These are phyloP conservation scores for Sporothrix inflata DNA, from an alignment of 2,329 filamentous ascomycete species.

Conservation along the genomic window DNA sequence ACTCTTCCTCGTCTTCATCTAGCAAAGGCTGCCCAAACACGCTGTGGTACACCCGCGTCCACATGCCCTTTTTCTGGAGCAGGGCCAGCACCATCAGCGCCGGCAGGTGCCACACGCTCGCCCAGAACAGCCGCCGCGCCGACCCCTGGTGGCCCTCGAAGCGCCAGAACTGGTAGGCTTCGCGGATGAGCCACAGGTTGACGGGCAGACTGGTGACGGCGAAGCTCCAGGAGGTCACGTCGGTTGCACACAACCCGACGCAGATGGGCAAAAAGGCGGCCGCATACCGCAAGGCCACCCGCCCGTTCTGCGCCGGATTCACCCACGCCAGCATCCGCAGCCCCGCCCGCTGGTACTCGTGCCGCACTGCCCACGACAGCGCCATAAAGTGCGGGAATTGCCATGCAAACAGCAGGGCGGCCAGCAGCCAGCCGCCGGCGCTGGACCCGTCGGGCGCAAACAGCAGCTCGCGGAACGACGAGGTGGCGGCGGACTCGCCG, in stretches of 20 bases:
- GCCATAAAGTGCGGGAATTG: slow-evolving; percentile 99
- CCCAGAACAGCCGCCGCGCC: slow-evolving; percentile 90
- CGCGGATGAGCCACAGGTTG: slow-evolving; percentile 81
- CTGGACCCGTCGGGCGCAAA: slow-evolving; percentile 64
- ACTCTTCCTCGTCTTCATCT: slow-evolving; percentile 57
- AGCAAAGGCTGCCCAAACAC: slow-evolving; percentile 62
- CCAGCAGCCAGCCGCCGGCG: slow-evolving; percentile 86
- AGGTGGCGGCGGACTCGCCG: slow-evolving; percentile 71
- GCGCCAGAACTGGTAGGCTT: slow-evolving; percentile 81
- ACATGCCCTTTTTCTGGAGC: slow-evolving; percentile 90
- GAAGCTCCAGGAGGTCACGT: slow-evolving; percentile 85
- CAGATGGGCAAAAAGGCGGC: slow-evolving; percentile 86
- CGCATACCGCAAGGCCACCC: slow-evolving; percentile 87
- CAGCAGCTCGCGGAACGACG: slow-evolving; percentile 64
- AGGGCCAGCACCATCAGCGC: slow-evolving; percentile 87
- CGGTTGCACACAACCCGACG: slow-evolving; percentile 73
- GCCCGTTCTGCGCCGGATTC: slow-evolving; percentile 80
- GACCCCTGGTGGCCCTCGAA: slow-evolving; percentile 76
- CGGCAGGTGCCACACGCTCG: slow-evolving; percentile 94
- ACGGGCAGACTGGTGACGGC: slow-evolving; percentile 77
- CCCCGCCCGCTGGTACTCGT: slow-evolving; percentile 79
- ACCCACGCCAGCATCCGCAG: slow-evolving; percentile 81
- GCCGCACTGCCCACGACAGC: slow-evolving; percentile 81
- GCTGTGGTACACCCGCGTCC: slow-evolving; percentile 77
- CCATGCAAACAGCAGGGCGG: slow-evolving; percentile 86